Percentiles rank a stretch among this genome's conserved stretches.
Conservation (phyloP, 805 yeast species). For the Suhomyces xylopsoci region DNA sequence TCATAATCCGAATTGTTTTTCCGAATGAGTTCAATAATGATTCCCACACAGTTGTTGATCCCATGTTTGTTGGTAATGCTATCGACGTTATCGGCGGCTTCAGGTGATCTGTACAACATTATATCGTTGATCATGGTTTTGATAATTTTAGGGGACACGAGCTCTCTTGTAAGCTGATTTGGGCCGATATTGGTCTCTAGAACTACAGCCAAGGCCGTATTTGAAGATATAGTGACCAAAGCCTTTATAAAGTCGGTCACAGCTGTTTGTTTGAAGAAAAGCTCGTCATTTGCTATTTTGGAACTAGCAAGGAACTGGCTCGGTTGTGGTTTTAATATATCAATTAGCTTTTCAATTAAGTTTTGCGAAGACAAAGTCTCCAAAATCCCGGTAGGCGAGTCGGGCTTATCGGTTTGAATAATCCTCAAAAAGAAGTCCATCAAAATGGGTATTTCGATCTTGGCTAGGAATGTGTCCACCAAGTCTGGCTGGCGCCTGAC, state of each 20-base stretch:
- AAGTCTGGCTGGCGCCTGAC: constrained; percentile 64
- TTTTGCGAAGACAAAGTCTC: constrained; percentile 69
- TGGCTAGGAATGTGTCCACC: constrained; percentile 77
- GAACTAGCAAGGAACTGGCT: constrained; percentile 44
- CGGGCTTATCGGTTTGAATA: constrained; percentile 90
- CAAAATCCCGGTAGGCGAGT: constrained; percentile 82
- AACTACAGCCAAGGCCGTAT: constrained; percentile 63
- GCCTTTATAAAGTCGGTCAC: constrained; percentile 96
- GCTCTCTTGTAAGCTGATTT: constrained; percentile 85
- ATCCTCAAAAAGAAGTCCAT: constrained; percentile 90
- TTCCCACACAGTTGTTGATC: constrained; percentile 90
- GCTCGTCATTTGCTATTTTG: constrained; percentile 26
- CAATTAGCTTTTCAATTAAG: constrained; percentile 69
- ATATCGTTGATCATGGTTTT: constrained; percentile 69
- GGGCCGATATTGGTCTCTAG: constrained; percentile 94
- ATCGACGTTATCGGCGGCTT: constrained; percentile 5
- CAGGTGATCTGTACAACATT: constrained; percentile 40
- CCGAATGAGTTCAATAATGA: constrained; percentile 88
- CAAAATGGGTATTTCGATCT: constrained; percentile 88
- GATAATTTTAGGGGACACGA: constrained; percentile 73
- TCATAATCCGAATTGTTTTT: constrained; percentile 97
- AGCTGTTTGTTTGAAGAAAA: constrained; percentile 70
- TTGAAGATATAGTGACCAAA: constrained; percentile 88
- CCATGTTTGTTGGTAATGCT: constrained; percentile 67
- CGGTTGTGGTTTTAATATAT: constrained; percentile 64